Conservation (phyloP, 2,329 filamentous ascomycete genomes). For the Dothiorella sarmentorum region DNA sequence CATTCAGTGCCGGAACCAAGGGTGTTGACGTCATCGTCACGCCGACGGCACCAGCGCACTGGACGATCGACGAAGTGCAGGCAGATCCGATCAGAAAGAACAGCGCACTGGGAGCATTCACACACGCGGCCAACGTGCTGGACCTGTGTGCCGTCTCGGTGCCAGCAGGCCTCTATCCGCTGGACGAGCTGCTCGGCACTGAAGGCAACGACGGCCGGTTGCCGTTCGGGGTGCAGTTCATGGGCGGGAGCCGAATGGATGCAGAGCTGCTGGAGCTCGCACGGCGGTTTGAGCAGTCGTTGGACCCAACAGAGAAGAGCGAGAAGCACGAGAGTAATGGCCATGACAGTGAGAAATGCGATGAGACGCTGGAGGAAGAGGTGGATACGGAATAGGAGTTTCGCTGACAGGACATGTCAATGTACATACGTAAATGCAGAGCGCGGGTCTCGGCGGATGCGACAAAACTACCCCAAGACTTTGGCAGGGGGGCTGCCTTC, state of each 20-base stretch:
- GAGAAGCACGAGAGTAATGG: neutral
- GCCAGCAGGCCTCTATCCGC: slow-evolving; percentile 46
- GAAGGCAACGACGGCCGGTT: slow-evolving; percentile 28
- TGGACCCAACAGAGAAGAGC: neutral
- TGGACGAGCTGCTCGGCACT: slow-evolving; percentile 28
- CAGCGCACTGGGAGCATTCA: slow-evolving; percentile 47
- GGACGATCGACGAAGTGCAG: slow-evolving; percentile 51
- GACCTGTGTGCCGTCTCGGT: slow-evolving; percentile 48
- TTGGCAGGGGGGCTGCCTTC: too few relatives aligned
- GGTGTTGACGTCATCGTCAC: slow-evolving; percentile 44
- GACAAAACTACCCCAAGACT: too few relatives aligned
- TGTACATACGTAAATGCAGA: slow-evolving; percentile 2
- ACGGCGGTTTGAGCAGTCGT: slow-evolving; percentile 26
- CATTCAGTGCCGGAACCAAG: slow-evolving; percentile 27
- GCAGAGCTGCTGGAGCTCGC: slow-evolving; percentile 42
- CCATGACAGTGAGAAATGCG: neutral
- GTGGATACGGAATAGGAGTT: slow-evolving; percentile 14
- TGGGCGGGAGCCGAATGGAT: slow-evolving; percentile 39
- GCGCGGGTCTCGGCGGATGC: neutral
- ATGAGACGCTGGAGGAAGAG: slow-evolving; percentile 8
- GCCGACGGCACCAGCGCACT: slow-evolving; percentile 50
- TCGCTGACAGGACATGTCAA: neutral
- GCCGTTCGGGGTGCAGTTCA: slow-evolving; percentile 42
- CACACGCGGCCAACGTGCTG: slow-evolving; percentile 60
- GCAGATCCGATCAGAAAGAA: slow-evolving; percentile 54